Conservation (phyloP, 1,139 yeast species). For the Taphrina flavorubra region DNA sequence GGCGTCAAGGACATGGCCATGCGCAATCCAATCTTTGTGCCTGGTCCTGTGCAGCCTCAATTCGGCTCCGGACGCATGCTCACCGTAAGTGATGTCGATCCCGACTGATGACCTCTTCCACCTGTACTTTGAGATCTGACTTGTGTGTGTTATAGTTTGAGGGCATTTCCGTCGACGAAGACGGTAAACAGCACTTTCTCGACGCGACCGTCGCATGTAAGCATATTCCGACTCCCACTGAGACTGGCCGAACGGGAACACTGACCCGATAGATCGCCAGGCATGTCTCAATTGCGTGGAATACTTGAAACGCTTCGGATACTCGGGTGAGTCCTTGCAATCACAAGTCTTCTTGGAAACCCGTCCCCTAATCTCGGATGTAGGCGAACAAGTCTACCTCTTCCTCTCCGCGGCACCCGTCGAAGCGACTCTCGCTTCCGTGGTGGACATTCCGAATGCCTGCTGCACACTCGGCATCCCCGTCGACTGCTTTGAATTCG, state of each 20-base stretch:
- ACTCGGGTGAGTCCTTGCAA: constrained; percentile 51
- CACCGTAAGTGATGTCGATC: constrained; percentile 48
- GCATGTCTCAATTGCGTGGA: constrained; percentile 60
- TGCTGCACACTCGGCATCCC: constrained; percentile 61
- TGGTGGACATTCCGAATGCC: constrained; percentile 61
- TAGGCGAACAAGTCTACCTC: constrained; percentile 57
- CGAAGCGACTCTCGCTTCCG: constrained; percentile 61
- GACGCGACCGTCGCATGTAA: constrained; percentile 59
- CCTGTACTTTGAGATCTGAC: background rate
- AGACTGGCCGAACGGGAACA: background rate
- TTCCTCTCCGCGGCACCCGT: constrained; percentile 59
- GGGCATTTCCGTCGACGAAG: constrained; percentile 60
- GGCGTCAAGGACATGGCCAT: constrained; percentile 56
- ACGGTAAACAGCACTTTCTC: constrained; percentile 56
- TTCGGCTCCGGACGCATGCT: constrained; percentile 59
- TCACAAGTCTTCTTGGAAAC: background rate
- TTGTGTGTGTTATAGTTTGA: constrained; percentile 51
- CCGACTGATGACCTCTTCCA: too few species aligned
- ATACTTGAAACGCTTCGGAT: constrained; percentile 59
- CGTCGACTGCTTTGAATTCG: constrained; percentile 61
- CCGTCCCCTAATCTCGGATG: background rate
- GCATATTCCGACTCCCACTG: background rate
- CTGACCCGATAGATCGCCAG: constrained; percentile 50
- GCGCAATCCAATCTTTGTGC: constrained; percentile 58
- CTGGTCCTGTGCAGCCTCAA: constrained; percentile 58